These are phyloP conservation scores for Trichophaea hybrida DNA, from an alignment of 2,329 filamentous ascomycete genomes.

Conservation along the genomic window DNA sequence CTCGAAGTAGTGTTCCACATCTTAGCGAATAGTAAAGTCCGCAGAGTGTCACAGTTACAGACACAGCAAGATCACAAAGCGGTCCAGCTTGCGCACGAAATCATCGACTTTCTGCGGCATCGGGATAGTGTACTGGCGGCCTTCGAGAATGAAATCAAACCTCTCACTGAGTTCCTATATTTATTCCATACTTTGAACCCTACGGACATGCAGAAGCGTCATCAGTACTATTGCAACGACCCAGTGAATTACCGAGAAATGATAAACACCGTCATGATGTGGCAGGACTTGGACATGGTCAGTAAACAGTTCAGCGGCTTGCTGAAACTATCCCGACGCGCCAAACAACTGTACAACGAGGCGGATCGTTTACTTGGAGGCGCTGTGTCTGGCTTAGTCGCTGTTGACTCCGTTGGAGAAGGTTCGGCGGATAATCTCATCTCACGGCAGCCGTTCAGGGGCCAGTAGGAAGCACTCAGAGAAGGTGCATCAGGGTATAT, in stretches of 20 bases:
- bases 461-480: not conserved
- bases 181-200: not conserved
- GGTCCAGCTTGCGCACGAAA: not conserved
- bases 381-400: too few relatives aligned
- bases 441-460: not conserved
- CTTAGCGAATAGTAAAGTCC: not conserved
- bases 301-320: not conserved
- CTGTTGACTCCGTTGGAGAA: not conserved
- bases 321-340: not conserved
- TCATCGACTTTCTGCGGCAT: not conserved
- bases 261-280: not conserved
- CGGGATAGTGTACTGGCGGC: not conserved
- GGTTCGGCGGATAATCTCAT: not conserved
- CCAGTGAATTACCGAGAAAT: not conserved
- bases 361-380: not conserved
- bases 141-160: not conserved
- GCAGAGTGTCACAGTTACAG: not conserved
- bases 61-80: not conserved
- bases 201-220: not conserved
- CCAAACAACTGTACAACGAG: not conserved
- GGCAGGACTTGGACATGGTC: not conserved
- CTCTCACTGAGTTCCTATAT: not conserved
- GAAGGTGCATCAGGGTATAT: not conserved
- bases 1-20: not conserved
- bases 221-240: not conserved